Evolutionary conservation across 2,329 filamentous ascomycete genomes (phyloP), one percentile per base, ranked within the genome.

Genomic region (Lecanicillium sp.): DNA sequence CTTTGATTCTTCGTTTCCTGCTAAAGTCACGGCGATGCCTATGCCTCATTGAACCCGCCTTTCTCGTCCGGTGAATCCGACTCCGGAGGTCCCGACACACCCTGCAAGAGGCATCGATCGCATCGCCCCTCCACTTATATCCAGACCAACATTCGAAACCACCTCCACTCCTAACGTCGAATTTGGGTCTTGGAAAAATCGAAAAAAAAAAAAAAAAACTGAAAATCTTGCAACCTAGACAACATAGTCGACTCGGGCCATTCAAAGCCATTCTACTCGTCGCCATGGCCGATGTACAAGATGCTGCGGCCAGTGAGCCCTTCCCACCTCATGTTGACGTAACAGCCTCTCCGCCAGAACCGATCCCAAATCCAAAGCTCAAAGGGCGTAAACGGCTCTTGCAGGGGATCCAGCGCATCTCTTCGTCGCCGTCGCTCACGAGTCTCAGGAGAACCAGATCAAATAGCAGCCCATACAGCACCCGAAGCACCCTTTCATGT

Each of bases 331-430:
- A 37, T 13, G 40, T 31, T 30, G 40, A 41, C 19, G 22, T 41
- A 14, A 22, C 39, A 22, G 39, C 29, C 34, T 47, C 45, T 37
- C 22, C 22, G 11, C 22, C 11, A 25, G 67, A 25, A 25, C 22
- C 22, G 7, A 11, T 25, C 22, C 22, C 22, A 25, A 28, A 29
- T 3, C 34, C 65, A 18, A 86, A 82, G 59, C 67, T 75, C 41
- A 87, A 80, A 56, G 74, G 78, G 38, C 76, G 83, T 33, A 77
- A 80, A 50, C 77, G 80, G 43, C 61, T 94, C 25, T 66, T 94
- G 14, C 78, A 80, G 45, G 78, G 80, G 22, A 71, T 94, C 35
- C 82, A 90, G 45, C 80, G 85, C 42, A 90, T 94, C 53, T 81
- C 85, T 9, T 94, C 87, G 0, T 86, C 82, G 6, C 80, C 84